Base-by-base conservation (phyloP, 2,329 filamentous ascomycete genomes). In the Fusarium coffeatum region DNA sequence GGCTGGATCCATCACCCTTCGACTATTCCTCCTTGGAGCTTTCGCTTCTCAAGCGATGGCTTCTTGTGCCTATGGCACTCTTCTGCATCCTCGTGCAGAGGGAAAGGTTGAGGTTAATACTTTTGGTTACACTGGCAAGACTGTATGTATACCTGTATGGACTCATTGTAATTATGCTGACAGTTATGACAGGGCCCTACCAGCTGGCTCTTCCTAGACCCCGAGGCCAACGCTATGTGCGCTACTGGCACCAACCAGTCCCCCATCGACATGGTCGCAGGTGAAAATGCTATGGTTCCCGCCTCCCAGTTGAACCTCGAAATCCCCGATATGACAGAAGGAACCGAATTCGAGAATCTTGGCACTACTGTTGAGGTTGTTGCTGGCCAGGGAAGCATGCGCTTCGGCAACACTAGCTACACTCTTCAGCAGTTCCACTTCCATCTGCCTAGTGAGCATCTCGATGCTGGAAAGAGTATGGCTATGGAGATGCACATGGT, bases 391-490 rank as follows among this genome's bases (percentile, higher is more conserved):
- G 67, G 64, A 5, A 68, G 83, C 59, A 82, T 87, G 15, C 78
- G 69, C 0, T 76, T 85, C 41, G 78, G 71, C 2, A 81, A 79
- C 34, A 75, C 74, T 28, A 76, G 79, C 27, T 88, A 83, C 74
- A 75, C 69, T 2, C 80, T 89, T 20, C 78, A 78, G 40, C 87
- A 89, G 72, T 89, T 88, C 78, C 87, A 89, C 76, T 87, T 89
- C 78, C 88, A 89, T 75, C 84, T 86, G 0, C 87, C 88, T 1
- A 86, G 85, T 46, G 88, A 90, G 79, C 88, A 90, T 69, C 81
- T 83, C 34, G 79, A 89, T 72, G 70, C 81, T 76, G 76, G 82
- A 27, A 71, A 68, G 10, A 77, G 75, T 40, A 69, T 69, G 55
- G 73, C 76, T 10, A 77, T 77, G 77, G 68, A 80, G 73, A 71